Evolutionary conservation across 2,329 filamentous ascomycete species (phyloP).

Genomic region (Plenodomus biglobosus): DNA sequence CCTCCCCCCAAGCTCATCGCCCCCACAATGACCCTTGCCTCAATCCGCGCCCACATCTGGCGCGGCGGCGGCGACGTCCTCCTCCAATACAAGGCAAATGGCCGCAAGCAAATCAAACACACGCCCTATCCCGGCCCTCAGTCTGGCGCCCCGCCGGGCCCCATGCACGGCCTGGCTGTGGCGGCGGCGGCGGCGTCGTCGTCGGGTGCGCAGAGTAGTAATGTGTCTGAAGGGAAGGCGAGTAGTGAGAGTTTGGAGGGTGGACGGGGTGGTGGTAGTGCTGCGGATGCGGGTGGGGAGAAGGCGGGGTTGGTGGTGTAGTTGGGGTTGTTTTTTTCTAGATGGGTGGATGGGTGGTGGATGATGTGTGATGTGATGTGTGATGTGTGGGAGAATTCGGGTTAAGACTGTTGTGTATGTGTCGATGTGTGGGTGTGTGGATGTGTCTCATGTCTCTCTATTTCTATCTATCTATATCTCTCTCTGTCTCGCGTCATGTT

Average conservation of each 20-base stretch:
- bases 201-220: slow-evolving; percentile 20
- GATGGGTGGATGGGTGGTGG: neutral
- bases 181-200: slow-evolving; percentile 9
- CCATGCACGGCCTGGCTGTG: slow-evolving; percentile 7
- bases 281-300: slow-evolving; percentile 10
- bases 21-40: slow-evolving; percentile 88
- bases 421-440: no score
- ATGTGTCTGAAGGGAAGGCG: slow-evolving; percentile 35
- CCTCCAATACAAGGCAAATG: slow-evolving; percentile 88
- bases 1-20: slow-evolving; percentile 58
- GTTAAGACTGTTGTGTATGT: no score
- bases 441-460: no score
- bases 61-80: slow-evolving; percentile 91
- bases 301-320: slow-evolving; percentile 3
- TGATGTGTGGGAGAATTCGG: neutral
- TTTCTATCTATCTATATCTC: no score
- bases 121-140: slow-evolving; percentile 21
- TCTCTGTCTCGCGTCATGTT: no score
- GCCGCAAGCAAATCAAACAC: slow-evolving; percentile 64
- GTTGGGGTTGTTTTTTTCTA: neutral
- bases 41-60: slow-evolving; percentile 89
- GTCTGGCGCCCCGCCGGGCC: slow-evolving; percentile 9
- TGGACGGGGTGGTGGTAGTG: slow-evolving; percentile 13
- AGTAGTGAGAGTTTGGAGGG: slow-evolving; percentile 32
- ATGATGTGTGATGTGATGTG: neutral